Conservation (phyloP, 2,329 filamentous ascomycete genomes). For the Colletotrichum salicis region DNA sequence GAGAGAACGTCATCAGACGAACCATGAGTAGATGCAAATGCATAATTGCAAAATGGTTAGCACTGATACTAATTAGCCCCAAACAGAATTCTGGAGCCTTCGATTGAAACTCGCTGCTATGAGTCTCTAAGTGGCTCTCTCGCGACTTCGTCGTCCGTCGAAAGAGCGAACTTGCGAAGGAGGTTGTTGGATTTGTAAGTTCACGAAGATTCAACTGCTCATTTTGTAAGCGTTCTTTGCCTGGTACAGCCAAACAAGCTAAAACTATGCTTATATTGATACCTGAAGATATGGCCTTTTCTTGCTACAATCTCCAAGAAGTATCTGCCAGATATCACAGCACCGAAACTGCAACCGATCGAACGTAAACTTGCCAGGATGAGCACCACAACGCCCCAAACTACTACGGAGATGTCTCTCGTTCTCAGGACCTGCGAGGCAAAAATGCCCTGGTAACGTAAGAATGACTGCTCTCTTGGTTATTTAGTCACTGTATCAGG, state of each 20-base stretch:
- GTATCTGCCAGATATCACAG: background rate
- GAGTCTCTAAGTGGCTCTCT: background rate
- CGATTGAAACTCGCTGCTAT: background rate
- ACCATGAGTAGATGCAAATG: background rate
- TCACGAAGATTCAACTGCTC: background rate
- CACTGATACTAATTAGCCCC: background rate
- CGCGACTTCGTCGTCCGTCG: background rate
- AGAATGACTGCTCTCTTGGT: background rate
- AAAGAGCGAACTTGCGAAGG: background rate
- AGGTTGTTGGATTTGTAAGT: too few relatives aligned
- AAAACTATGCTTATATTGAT: background rate
- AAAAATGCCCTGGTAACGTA: constrained; percentile 1
- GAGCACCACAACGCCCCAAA: background rate
- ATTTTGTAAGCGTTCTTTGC: background rate
- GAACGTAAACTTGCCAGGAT: background rate
- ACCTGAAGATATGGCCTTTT: background rate
- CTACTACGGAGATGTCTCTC: too few relatives aligned
- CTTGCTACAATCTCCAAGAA: background rate
- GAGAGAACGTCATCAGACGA: background rate
- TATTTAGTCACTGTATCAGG: background rate
- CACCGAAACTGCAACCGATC: background rate
- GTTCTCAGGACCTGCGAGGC: background rate
- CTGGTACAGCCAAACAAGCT: background rate
- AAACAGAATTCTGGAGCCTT: background rate
- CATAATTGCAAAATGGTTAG: background rate